Evolutionary conservation across 345 rosid genomes (phyloP).

Genomic region (Mallotus nudiflorus): DNA sequence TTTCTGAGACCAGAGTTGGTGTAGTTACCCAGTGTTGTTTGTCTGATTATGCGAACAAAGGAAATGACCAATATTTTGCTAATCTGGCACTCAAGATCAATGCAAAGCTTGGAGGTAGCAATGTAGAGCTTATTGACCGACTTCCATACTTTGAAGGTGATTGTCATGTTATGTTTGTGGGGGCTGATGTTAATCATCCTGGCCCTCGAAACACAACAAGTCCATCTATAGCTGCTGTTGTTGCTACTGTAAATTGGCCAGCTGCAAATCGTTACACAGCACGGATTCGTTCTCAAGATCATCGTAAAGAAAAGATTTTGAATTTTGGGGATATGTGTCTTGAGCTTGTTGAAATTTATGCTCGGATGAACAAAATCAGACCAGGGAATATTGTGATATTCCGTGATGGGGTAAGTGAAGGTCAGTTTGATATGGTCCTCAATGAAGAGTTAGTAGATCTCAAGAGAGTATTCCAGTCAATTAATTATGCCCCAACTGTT

Average conservation of each 20-base stretch:
- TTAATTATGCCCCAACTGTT: conserved; percentile 53
- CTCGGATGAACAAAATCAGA: conserved; percentile 34
- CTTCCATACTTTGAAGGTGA: conserved; percentile 48
- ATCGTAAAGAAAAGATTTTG: conserved; percentile 63
- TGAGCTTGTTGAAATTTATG: conserved; percentile 59
- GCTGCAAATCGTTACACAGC: conserved; percentile 81
- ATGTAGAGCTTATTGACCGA: conserved; percentile 57
- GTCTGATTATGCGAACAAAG: conserved; percentile 38
- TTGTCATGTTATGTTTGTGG: conserved; percentile 72
- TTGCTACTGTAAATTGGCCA: conserved; percentile 86
- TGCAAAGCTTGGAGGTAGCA: conserved; percentile 97
- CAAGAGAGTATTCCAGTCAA: conserved; percentile 40
- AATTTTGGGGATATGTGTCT: conserved; percentile 65
- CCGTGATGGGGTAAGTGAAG: conserved; percentile 84
- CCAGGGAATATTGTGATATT: conserved; percentile 73
- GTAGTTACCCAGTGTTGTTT: conserved; percentile 85
- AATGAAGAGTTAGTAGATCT: conserved; percentile 58
- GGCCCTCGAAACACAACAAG: conserved; percentile 47
- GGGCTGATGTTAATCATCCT: conserved; percentile 96
- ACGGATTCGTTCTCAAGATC: conserved; percentile 59
- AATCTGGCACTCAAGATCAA: conserved; percentile 85
- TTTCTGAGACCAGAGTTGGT: conserved; percentile 77
- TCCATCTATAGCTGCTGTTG: conserved; percentile 87
- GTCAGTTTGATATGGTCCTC: conserved; percentile 89
- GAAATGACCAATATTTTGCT: conserved; percentile 63